These are phyloP conservation scores for Dianthus caryophyllus DNA, from an alignment of 148 eudicot species.

Conservation along the genomic window DNA sequence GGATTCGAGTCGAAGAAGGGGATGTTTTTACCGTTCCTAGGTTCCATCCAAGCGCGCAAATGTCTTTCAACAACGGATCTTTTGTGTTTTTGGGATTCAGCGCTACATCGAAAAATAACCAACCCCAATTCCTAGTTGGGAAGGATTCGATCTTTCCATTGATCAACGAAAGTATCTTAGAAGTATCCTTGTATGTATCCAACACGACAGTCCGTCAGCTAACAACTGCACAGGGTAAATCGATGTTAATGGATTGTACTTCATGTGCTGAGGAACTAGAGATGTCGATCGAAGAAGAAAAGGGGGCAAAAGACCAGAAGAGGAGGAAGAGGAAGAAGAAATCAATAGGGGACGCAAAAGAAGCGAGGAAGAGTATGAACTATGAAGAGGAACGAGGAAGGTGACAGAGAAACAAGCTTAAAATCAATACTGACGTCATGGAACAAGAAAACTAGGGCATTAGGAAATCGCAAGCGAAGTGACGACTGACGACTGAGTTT, in stretches of 20 bases:
- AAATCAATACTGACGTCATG: no score
- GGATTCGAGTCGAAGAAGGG: slow-evolving; percentile 64
- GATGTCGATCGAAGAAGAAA: neutral
- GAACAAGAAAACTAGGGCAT: no score
- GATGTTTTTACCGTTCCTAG: slow-evolving; percentile 76
- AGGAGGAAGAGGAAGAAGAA: slow-evolving; percentile 15
- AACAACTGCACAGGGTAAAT: slow-evolving; percentile 31
- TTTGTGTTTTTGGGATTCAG: slow-evolving; percentile 77
- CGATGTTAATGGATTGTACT: slow-evolving; percentile 54
- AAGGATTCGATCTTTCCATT: slow-evolving; percentile 51
- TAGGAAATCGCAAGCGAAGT: no score
- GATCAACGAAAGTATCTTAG: slow-evolving; percentile 40
- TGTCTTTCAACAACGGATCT: slow-evolving; percentile 64
- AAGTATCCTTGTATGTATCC: slow-evolving; percentile 46
- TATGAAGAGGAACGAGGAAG: neutral
- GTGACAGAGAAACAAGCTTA: neutral
- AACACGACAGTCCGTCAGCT: slow-evolving; percentile 42
- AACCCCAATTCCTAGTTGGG: slow-evolving; percentile 72
- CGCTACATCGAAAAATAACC: slow-evolving; percentile 39
- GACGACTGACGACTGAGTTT: no score
- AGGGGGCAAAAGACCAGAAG: neutral
- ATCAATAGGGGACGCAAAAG: neutral
- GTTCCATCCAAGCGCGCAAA: slow-evolving; percentile 70
- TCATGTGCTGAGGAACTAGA: slow-evolving; percentile 55
- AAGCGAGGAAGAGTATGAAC: slow-evolving; percentile 14